Evolutionary conservation across 1,139 yeast genomes (phyloP), one percentile per base, ranked within the genome.

Genomic region (Blastobotrys buckinghamii): DNA sequence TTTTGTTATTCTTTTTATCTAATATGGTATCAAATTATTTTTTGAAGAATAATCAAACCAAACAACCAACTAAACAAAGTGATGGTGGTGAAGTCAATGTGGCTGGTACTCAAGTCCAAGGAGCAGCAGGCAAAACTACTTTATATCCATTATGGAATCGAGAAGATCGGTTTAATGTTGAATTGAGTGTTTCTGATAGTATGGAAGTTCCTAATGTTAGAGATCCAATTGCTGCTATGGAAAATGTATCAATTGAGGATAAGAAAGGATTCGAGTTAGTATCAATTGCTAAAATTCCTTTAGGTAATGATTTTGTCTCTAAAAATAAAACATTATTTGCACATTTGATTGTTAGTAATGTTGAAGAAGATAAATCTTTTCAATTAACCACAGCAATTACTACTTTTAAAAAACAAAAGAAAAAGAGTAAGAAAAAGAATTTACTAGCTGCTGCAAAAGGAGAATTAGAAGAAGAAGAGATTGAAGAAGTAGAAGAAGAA

Each of bases 371-470:
- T 20, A 37, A 35, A 24, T 15, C 27, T 30, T 44, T 39, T 40
- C 35, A 43, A 17, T 13, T 15, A 2, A 33, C 36, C 4, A 39
- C 17, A 5, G 29, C 48, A 2, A 42, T 52, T 42, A 48, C 45
- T 12, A 20, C 39, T 5, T 45, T 48, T 38, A 24, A 43, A 27
- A 42, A 41, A 38, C 53, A 48, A 37, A 41, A 37, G 24, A 45
- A 44, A 41, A 49, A 58, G 36, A 55, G 54, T 13, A 65, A 61
- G 53, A 55, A 63, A 45, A 66, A 67, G 50, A 62, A 63, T 49
- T 53, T 69, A 32, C 59, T 68, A n/a, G 67, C 66, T 36, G 51
- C 44, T 12, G n/a, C 4, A 3, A 13, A 29, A 29, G 32, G 9
- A 29, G 12, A 29, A 6, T 53, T 47, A 1, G 52, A 48, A 6